These are phyloP conservation scores for Cardamine resedifolia DNA, from an alignment of 345 rosid species.

Conservation along the genomic window DNA sequence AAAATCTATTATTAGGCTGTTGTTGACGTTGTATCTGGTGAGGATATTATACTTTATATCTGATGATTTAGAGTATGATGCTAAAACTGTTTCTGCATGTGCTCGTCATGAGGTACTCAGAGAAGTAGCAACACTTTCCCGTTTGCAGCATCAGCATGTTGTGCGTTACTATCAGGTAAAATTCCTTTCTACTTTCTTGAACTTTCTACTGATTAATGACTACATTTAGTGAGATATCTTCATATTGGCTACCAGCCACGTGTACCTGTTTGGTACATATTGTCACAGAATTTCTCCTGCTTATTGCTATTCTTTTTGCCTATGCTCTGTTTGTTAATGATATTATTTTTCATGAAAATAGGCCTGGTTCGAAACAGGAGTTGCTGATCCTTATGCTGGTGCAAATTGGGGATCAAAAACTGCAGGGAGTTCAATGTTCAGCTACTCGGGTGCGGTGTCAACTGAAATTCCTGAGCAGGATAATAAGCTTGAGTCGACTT, in stretches of 20 bases:
- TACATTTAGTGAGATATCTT: constrained; percentile 2
- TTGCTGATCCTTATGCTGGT: constrained; percentile 61
- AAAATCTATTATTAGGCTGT: constrained; percentile 16
- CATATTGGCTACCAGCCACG: constrained; percentile 1
- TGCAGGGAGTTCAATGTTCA: constrained; percentile 66
- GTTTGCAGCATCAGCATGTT: constrained; percentile 98
- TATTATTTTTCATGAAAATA: constrained; percentile 16
- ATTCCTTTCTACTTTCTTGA: constrained; percentile 8
- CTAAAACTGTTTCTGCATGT: constrained; percentile 23
- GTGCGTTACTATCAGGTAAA: constrained; percentile 97
- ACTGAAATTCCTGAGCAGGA: constrained; percentile 62
- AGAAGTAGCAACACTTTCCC: constrained; percentile 97
- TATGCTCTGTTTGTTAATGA: neutral
- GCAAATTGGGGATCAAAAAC: constrained; percentile 70
- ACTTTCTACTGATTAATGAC: constrained; percentile 23
- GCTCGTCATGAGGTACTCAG: constrained; percentile 50
- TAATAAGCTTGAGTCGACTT: constrained; percentile 68
- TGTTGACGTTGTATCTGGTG: constrained; percentile 17
- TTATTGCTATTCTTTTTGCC: constrained; percentile 1
- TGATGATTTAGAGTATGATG: constrained; percentile 19
- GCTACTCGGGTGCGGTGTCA: constrained; percentile 53
- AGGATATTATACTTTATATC: neutral
- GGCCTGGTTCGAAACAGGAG: constrained; percentile 99
- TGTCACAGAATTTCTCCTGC: constrained; percentile 7
- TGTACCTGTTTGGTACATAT: constrained; percentile 4